phyloP scores from a whole-genome alignment of 2,329 filamentous ascomycete species.

The Colletotrichum melonis region DNA sequence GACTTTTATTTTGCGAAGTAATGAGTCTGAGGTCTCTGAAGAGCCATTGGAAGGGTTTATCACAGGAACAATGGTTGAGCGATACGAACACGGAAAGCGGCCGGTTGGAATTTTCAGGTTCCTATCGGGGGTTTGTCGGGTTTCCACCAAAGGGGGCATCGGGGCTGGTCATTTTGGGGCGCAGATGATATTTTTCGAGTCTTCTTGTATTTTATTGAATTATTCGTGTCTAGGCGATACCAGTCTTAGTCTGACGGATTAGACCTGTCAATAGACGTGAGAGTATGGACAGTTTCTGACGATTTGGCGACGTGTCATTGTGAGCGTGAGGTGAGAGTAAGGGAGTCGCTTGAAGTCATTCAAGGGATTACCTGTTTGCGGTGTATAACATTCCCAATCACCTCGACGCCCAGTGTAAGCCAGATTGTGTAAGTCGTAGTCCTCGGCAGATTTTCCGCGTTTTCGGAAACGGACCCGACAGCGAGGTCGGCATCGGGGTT shows the following conservation, averaged over 20 bases:
- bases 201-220: constrained; percentile 33
- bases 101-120: background rate
- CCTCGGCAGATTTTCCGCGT: constrained; percentile 6
- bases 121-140: constrained; percentile 1
- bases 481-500: constrained; percentile 4
- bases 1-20: background rate
- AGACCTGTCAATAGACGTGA: constrained; percentile 34
- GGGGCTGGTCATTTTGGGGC: constrained; percentile 3
- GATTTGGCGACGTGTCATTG: background rate
- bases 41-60: background rate
- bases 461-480: constrained; percentile 1
- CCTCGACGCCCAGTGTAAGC: too few relatives aligned
- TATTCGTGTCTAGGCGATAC: constrained; percentile 33
- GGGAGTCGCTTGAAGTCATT: background rate
- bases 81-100: background rate
- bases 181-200: constrained; percentile 15
- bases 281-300: background rate
- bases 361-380: background rate
- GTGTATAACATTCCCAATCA: background rate
- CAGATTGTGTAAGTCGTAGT: background rate
- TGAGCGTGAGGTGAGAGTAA: background rate
- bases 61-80: background rate
- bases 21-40: constrained; percentile 1
- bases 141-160: constrained; percentile 9
- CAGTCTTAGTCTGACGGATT: constrained; percentile 25